phyloP scores from a whole-genome alignment of 768 basidiomycete species.

The Russula compacta region DNA sequence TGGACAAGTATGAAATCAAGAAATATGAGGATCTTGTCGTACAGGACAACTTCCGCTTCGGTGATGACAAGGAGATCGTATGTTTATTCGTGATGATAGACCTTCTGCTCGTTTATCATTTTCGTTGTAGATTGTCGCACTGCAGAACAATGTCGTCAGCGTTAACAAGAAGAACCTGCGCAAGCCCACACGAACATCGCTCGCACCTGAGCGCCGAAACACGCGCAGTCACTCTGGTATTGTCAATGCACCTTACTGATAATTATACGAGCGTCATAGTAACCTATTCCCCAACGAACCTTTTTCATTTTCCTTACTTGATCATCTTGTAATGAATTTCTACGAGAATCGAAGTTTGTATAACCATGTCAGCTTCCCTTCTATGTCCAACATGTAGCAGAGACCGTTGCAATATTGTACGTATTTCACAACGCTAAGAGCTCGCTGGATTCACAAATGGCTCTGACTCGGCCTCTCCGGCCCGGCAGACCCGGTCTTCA shows the following conservation, averaged over 20 bases:
- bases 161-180: slow-evolving; percentile 90
- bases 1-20: slow-evolving; percentile 94
- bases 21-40: slow-evolving; percentile 92
- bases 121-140: slow-evolving; percentile 73
- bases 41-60: slow-evolving; percentile 96
- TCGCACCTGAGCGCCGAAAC: slow-evolving; percentile 37
- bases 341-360: not conserved
- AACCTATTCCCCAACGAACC: not conserved
- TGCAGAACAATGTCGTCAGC: slow-evolving; percentile 88
- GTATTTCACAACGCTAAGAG: not conserved
- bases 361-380: not conserved
- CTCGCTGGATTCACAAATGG: not conserved
- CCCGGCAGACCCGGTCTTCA: not conserved
- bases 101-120: slow-evolving; percentile 4
- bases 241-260: slow-evolving; percentile 18
- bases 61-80: slow-evolving; percentile 94
- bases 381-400: slow-evolving; percentile 4
- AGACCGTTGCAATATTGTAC: not conserved
- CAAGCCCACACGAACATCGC: slow-evolving; percentile 70
- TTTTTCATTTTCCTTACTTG: not conserved
- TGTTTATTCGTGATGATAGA: slow-evolving; percentile 26
- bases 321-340: slow-evolving; percentile 1
- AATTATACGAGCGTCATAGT: not conserved
- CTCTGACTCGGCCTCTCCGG: not conserved
- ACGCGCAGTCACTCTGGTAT: slow-evolving; percentile 16